Conservation (phyloP, 1,139 yeast genomes). For the Debaryomyces sp. region DNA sequence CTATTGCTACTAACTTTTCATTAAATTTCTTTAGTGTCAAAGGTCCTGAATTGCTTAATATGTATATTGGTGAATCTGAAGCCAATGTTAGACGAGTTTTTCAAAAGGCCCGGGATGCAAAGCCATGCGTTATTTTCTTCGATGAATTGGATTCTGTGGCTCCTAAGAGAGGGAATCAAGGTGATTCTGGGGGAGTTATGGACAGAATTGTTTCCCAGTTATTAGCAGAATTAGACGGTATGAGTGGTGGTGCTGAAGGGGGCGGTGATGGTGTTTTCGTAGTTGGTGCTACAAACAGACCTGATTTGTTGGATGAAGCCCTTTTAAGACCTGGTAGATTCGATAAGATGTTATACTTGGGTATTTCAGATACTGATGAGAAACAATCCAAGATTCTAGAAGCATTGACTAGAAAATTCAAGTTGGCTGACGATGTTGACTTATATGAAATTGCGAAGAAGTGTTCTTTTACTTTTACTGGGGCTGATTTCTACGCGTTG, state of each 20-base stretch:
- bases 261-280: slow-evolving; percentile 92
- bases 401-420: slow-evolving; percentile 87
- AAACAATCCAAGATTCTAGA: slow-evolving; percentile 84
- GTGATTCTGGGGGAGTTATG: slow-evolving; percentile 99
- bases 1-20: slow-evolving; percentile 93
- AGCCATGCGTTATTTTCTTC: slow-evolving; percentile 95
- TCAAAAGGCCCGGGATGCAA: slow-evolving; percentile 92
- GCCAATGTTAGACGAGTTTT: slow-evolving; percentile 94
- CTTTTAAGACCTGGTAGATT: slow-evolving; percentile 93
- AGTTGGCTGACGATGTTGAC: slow-evolving; percentile 61
- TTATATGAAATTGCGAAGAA: slow-evolving; percentile 60
- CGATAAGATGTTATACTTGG: slow-evolving; percentile 91
- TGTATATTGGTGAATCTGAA: slow-evolving; percentile 98
- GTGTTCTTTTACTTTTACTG: slow-evolving; percentile 90
- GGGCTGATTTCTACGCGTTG: slow-evolving; percentile 96
- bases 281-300: slow-evolving; percentile 96
- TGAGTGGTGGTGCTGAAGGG: slow-evolving; percentile 66
- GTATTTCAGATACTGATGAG: slow-evolving; percentile 88
- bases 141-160: slow-evolving; percentile 98
- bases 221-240: slow-evolving; percentile 92
- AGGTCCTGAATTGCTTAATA: slow-evolving; percentile 92
- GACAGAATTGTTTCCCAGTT: slow-evolving; percentile 95
- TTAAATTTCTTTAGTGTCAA: slow-evolving; percentile 93
- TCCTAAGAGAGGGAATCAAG: slow-evolving; percentile 96
- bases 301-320: slow-evolving; percentile 93